These are phyloP conservation scores for Monosporascus sp. DNA, from an alignment of 2,329 filamentous ascomycete species.

Conservation along the genomic window DNA sequence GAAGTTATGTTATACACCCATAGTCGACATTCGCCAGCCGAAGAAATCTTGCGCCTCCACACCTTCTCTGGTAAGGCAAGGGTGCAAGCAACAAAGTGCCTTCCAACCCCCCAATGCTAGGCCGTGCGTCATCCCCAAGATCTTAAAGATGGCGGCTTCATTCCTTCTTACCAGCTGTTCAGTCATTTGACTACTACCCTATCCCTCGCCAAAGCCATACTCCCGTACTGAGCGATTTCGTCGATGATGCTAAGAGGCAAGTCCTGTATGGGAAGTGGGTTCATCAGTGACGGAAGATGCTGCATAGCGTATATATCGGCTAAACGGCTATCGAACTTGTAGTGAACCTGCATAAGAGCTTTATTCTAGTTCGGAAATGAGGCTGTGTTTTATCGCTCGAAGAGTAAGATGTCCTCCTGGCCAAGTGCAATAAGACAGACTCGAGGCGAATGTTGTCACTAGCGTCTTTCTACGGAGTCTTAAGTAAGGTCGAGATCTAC, in stretches of 20 bases:
- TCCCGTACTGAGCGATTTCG: slow-evolving; percentile 10
- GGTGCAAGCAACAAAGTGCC: slow-evolving; percentile 6
- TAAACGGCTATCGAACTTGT: background rate
- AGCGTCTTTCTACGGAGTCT: background rate
- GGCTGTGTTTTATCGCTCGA: background rate
- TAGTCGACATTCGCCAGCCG: slow-evolving; percentile 6
- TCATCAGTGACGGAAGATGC: slow-evolving; percentile 5
- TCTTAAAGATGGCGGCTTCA: slow-evolving; percentile 9
- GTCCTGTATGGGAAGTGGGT: slow-evolving; percentile 3
- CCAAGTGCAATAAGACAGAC: background rate
- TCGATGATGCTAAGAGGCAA: slow-evolving; percentile 12
- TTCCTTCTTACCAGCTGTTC: background rate
- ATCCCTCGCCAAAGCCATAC: background rate
- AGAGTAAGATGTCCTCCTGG: background rate
- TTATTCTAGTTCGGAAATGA: background rate
- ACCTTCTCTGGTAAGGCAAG: slow-evolving; percentile 5
- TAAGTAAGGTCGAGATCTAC: background rate
- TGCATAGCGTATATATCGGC: slow-evolving; percentile 5
- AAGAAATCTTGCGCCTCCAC: slow-evolving; percentile 7
- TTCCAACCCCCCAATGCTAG: slow-evolving; percentile 2
- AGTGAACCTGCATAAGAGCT: background rate
- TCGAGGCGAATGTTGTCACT: background rate
- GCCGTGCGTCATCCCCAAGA: slow-evolving; percentile 7
- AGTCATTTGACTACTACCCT: slow-evolving; percentile 5
- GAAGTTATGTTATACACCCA: background rate